Evolutionary conservation across 331 rosid genomes (phyloP), one percentile per base, ranked within the genome.

Genomic region (Prunus yedoensis): DNA sequence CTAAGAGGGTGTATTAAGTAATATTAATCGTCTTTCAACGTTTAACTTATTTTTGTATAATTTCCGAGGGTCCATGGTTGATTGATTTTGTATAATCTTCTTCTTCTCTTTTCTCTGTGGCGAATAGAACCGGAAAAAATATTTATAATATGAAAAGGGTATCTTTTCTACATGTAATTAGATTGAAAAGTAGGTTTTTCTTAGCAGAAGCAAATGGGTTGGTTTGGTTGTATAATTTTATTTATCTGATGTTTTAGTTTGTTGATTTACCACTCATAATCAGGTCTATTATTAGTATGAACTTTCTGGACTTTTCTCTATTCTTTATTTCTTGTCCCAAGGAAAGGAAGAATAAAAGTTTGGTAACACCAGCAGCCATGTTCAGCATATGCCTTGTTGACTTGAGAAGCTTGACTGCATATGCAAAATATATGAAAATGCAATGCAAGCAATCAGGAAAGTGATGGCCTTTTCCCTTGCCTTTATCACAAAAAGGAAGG

Each of bases 1-100:
- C 83, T 25, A 95, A 88, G 80, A 95, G 92, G 84, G 88, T 81
- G 78, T 80, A 83, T 79, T 92, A 76, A 82, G 56, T 23, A 20
- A 4, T 61, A 52, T 43, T 23, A 58, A 43, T 35, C 68, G 5
- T 81, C 88, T 84, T 84, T 79, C 68, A 74, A 83, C 84, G 66
- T 16, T 41, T 20, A 14, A 73, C 35, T 46, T 41, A 13, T 62
- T 49, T 68, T 46, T 59, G 7, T 68, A 16, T 46, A 1, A 45
- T 4, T n/a, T 0, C 50, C 16, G 4, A 64, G 43, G 52, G 17
- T 66, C 18, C 14, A 11, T 41, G 38, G 38, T 32, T 32, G 11
- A 5, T 54, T 54, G 10, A 54, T 18, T 43, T 43, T 45, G 71
- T 43, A 20, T 20, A 66, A 66, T 20, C 14, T 32, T 57, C 30